Evolutionary conservation across 495 filamentous ascomycete species (phyloP).

Genomic region (Xylaria bambusicola): DNA sequence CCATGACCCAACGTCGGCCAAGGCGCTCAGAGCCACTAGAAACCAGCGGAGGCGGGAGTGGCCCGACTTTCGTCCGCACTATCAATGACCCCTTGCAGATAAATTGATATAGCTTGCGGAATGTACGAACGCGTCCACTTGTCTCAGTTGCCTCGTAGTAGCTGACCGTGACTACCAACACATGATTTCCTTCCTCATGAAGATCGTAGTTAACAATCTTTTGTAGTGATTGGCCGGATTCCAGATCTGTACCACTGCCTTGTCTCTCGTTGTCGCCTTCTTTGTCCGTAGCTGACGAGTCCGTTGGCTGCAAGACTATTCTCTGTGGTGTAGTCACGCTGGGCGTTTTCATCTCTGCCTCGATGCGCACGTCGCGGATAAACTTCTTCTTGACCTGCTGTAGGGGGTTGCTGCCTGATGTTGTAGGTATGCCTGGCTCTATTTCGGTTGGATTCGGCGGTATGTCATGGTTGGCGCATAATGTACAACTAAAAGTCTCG

Average conservation of each 20-base stretch:
- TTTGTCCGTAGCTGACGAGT: conserved; percentile 20
- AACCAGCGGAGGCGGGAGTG: conserved; percentile 40
- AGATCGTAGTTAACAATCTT: conserved; percentile 83
- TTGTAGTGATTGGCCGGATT: conserved; percentile 72
- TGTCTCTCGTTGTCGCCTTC: conserved; percentile 14
- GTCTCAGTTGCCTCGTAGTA: conserved; percentile 73
- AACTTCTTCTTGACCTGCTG: conserved; percentile 43
- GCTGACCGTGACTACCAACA: conserved; percentile 89
- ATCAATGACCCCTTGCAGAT: conserved; percentile 85
- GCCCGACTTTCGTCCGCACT: conserved; percentile 83
- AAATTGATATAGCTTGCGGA: conserved; percentile 96
- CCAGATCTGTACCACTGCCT: conserved; percentile 53
- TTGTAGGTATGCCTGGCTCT: conserved; percentile 13
- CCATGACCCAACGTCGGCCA: conserved; percentile 61
- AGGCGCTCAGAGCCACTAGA: conserved; percentile 16
- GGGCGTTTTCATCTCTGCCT: conserved; percentile 94
- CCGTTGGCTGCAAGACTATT: conserved; percentile 26
- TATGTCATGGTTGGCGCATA: conserved; percentile 91
- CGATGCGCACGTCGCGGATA: conserved; percentile 75
- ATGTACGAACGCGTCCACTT: conserved; percentile 75
- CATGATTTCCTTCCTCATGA: conserved; percentile 91
- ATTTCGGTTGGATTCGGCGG: conserved; percentile 23
- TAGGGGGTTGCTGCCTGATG: not conserved
- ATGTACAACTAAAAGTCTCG: conserved; percentile 89
- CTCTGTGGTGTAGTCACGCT: conserved; percentile 35